Percentiles rank a stretch among this genome's conserved stretches.
Conservation (phyloP, 805 yeast species). For the Zygosaccharomyces pseudorouxii region DNA sequence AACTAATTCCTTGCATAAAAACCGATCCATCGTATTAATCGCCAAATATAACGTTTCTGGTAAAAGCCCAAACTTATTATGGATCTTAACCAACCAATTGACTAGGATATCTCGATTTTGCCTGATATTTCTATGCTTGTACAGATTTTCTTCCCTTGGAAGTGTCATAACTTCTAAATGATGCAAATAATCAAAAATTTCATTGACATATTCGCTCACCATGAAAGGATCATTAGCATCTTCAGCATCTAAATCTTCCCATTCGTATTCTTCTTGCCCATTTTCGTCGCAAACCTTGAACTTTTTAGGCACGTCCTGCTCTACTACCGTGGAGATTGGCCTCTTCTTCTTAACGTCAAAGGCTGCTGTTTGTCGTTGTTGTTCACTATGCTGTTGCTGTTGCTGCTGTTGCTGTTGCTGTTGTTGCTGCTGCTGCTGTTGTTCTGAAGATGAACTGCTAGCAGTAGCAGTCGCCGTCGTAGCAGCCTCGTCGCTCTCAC, state of each 20-base stretch:
- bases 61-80: slow-evolving; percentile 71
- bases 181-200: slow-evolving; percentile 76
- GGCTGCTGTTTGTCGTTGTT: slow-evolving; percentile 4
- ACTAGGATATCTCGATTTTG: slow-evolving; percentile 68
- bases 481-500: slow-evolving; percentile 4
- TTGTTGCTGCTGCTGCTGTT: slow-evolving; percentile 2
- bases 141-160: slow-evolving; percentile 44
- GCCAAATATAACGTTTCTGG: slow-evolving; percentile 87
- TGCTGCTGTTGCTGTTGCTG: background rate
- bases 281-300: slow-evolving; percentile 32
- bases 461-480: background rate
- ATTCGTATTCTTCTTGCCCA: slow-evolving; percentile 37
- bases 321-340: slow-evolving; percentile 35
- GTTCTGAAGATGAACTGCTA: background rate
- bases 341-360: slow-evolving; percentile 31
- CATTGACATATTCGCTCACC: slow-evolving; percentile 90
- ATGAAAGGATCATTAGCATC: slow-evolving; percentile 78
- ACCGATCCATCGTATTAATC: slow-evolving; percentile 82
- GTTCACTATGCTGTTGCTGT: background rate
- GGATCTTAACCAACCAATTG: slow-evolving; percentile 94
- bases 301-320: slow-evolving; percentile 33
- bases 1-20: slow-evolving; percentile 69
- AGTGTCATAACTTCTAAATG: slow-evolving; percentile 66
- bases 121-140: slow-evolving; percentile 41
- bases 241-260: slow-evolving; percentile 80